Evolutionary conservation across 306 rosid species (phyloP).

Genomic region (Citrullus mucosospermus): DNA sequence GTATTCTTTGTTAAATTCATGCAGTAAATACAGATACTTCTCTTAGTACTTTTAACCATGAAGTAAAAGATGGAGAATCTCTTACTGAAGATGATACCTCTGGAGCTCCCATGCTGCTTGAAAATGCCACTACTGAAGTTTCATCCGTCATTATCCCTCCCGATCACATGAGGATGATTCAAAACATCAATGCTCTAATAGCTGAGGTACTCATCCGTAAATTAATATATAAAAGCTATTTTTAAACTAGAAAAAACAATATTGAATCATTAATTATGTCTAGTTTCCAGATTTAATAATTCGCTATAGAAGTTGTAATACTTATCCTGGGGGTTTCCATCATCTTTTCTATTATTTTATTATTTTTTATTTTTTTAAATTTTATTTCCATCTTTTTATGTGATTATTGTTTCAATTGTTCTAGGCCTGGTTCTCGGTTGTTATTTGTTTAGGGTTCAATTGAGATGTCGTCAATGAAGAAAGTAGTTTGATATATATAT

Average conservation of each 20-base stretch:
- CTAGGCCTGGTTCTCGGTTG: background rate
- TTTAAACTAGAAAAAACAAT: background rate
- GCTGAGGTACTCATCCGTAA: constrained; percentile 55
- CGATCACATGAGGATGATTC: constrained; percentile 66
- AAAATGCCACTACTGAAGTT: constrained; percentile 32
- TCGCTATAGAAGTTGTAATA: background rate
- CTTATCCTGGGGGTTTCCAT: background rate
- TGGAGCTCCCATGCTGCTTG: constrained; percentile 21
- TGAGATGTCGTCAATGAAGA: background rate
- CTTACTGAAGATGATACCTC: constrained; percentile 25
- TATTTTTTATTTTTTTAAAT: too few relatives aligned
- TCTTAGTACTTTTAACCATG: constrained; percentile 24
- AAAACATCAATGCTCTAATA: constrained; percentile 65
- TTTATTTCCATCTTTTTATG: background rate
- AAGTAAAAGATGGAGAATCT: constrained; percentile 24
- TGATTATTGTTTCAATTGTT: background rate
- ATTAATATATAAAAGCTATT: background rate
- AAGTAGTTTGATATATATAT: background rate
- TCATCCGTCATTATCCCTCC: constrained; percentile 50
- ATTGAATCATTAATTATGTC: background rate
- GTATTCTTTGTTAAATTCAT: constrained; percentile 17
- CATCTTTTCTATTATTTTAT: background rate
- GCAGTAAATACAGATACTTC: constrained; percentile 35
- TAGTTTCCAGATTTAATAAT: background rate
- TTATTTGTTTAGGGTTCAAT: background rate